Conservation (phyloP, 345 rosid genomes). For the Gossypium rotundifolium region DNA sequence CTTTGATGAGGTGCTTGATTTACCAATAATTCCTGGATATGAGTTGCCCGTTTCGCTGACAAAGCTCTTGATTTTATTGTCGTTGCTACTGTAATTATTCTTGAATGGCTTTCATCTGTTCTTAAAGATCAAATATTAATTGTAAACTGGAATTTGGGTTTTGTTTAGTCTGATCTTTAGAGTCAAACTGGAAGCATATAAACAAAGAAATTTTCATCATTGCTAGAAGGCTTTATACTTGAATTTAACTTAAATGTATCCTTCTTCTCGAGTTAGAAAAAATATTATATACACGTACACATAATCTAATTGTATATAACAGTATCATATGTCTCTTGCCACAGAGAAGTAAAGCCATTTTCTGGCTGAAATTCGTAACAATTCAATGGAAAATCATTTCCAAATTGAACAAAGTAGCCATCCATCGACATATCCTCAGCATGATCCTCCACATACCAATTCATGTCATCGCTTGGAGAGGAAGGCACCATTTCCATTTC, state of each 20-base stretch:
- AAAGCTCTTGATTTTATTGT: too few species aligned
- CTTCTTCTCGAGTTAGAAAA: not conserved
- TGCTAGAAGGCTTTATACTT: not conserved
- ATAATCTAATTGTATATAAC: not conserved
- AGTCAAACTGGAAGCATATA: not conserved
- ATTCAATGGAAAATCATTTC: constrained; percentile 26
- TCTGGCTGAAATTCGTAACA: constrained; percentile 29
- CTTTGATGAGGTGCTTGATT: too few species aligned
- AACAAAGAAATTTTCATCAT: not conserved
- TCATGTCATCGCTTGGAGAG: constrained; percentile 36
- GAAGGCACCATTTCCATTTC: constrained; percentile 30
- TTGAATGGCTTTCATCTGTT: too few species aligned
- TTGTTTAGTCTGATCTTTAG: not conserved
- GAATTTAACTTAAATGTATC: not conserved
- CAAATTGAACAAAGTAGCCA: constrained; percentile 24
- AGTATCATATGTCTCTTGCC: constrained; percentile 37
- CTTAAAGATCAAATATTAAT: too few species aligned
- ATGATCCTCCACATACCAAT: constrained; percentile 39
- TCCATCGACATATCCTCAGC: constrained; percentile 25
- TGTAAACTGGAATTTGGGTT: too few species aligned
- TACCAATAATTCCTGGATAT: too few species aligned
- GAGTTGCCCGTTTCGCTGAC: too few species aligned
- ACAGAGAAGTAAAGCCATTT: constrained; percentile 17
- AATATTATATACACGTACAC: not conserved
- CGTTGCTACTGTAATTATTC: too few species aligned